Base-by-base conservation (phyloP, 345 rosid species). In the Dipteronia sinensis region DNA sequence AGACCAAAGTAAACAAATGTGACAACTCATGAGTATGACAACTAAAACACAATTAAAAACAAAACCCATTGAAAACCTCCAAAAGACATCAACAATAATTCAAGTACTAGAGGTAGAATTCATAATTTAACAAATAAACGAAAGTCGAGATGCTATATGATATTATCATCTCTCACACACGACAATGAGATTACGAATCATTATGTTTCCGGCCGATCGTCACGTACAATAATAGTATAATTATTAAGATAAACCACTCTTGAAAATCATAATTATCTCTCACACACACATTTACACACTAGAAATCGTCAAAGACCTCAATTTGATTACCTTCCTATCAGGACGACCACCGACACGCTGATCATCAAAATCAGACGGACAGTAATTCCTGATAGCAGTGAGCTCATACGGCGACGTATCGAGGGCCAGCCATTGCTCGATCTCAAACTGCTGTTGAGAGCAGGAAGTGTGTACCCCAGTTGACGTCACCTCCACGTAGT, bases 391-490 rank as follows among this genome's bases (percentile, higher is more conserved):
- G 6, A 84, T 17, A 0, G 91, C 90, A 0, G 87, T 87, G 51
- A 95, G 88, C 65, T 90, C 85, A 66, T 82, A 91, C 9, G 99
- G 99, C 20, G 90, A 5, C 58, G 87, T 34, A 62, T 94, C 97
- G 0, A 10, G 17, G 2, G 98, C 97, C 55, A 95, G 88, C 99
- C 99, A 95, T 85, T 93, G 99, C 88, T 93, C 99, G 70, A 95
- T 83, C 25, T 83, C 80, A 69, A 95, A 95, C 84, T 23, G 75
- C 86, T 86, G 79, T 72, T 87, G 89, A 2, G 83, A 17, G 67
- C 99, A 95, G 6, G 78, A 22, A 2, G 70, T 63, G 65, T 93
- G 98, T 66, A 88, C 86, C 20, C 94, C 94, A 0, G 96, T 86
- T 12, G 88, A 40, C 0, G 92, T 86, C 29, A 92, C 89, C 83